These are phyloP conservation scores for Didymosphaeria variabile DNA, from an alignment of 2,329 filamentous ascomycete genomes.

Conservation along the genomic window DNA sequence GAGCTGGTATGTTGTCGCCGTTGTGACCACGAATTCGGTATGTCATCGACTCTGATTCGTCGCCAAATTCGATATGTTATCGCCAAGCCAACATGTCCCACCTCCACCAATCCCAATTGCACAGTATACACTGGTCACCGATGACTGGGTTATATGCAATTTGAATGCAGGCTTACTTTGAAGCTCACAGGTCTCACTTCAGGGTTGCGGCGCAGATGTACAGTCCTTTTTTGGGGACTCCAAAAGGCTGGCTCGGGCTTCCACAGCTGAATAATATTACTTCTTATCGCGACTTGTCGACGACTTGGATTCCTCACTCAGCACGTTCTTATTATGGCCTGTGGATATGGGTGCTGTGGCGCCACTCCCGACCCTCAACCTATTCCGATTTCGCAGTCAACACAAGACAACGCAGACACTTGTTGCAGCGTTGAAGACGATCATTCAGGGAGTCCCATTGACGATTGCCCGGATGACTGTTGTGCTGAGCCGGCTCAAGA, in stretches of 20 bases:
- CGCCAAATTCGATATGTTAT: not conserved
- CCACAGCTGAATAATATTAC: too few relatives aligned
- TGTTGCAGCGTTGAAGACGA: not conserved
- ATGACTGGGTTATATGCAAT: too few relatives aligned
- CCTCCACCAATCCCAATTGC: not conserved
- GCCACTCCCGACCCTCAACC: not conserved
- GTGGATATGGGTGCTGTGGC: conserved; percentile 26
- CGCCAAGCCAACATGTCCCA: not conserved
- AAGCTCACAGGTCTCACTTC: too few relatives aligned
- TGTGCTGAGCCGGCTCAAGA: not conserved
- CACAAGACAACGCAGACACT: not conserved
- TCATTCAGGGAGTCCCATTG: not conserved
- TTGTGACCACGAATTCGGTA: too few relatives aligned
- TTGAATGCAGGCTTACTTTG: not conserved
- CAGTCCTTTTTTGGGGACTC: not conserved
- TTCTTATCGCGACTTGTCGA: too few relatives aligned
- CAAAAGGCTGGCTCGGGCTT: too few relatives aligned
- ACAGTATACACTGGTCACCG: not conserved
- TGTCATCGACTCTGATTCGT: too few relatives aligned
- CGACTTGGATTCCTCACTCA: too few relatives aligned
- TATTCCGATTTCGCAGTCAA: not conserved
- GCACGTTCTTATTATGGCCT: conserved; percentile 22
- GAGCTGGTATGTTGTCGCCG: too few relatives aligned
- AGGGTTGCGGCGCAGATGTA: not conserved
- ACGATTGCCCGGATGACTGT: not conserved